phyloP scores from a whole-genome alignment of 768 basidiomycete genomes.

The Podaxis sp. region DNA sequence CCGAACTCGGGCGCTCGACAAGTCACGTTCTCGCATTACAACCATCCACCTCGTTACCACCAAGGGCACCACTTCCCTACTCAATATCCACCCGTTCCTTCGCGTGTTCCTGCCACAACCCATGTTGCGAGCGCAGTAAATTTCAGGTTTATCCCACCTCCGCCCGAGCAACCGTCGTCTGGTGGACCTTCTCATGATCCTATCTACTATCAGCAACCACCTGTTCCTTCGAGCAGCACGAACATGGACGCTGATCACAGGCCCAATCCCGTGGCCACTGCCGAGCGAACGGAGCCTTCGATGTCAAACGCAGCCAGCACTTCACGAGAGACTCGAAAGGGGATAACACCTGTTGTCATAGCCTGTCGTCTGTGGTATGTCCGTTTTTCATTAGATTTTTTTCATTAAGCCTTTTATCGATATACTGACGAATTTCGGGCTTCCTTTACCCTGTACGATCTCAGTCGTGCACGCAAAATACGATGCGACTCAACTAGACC shows the following conservation, averaged over 20 bases:
- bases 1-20: conserved; percentile 41
- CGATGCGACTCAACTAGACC: conserved; percentile 84
- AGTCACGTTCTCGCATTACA: conserved; percentile 40
- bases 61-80: conserved; percentile 43
- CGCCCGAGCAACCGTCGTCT: conserved; percentile 44
- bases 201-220: conserved; percentile 33
- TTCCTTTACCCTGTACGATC: conserved; percentile 31
- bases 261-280: conserved; percentile 32
- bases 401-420: conserved; percentile 42
- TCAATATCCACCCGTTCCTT: conserved; percentile 35
- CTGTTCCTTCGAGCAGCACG: conserved; percentile 29
- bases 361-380: conserved; percentile 83
- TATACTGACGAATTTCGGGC: conserved; percentile 32
- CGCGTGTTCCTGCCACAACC: conserved; percentile 41
- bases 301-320: conserved; percentile 27
- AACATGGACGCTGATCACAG: conserved; percentile 31
- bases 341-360: conserved; percentile 61
- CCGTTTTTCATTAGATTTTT: conserved; percentile 31
- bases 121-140: conserved; percentile 35
- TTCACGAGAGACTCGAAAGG: conserved; percentile 47
- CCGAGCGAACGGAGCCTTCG: conserved; percentile 35
- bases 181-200: conserved; percentile 46
- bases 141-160: conserved; percentile 36
- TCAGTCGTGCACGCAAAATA: conserved; percentile 81
- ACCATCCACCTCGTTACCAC: conserved; percentile 45